Evolutionary conservation across 768 basidiomycete genomes (phyloP).

Genomic region (Hemileccinum impolitum): DNA sequence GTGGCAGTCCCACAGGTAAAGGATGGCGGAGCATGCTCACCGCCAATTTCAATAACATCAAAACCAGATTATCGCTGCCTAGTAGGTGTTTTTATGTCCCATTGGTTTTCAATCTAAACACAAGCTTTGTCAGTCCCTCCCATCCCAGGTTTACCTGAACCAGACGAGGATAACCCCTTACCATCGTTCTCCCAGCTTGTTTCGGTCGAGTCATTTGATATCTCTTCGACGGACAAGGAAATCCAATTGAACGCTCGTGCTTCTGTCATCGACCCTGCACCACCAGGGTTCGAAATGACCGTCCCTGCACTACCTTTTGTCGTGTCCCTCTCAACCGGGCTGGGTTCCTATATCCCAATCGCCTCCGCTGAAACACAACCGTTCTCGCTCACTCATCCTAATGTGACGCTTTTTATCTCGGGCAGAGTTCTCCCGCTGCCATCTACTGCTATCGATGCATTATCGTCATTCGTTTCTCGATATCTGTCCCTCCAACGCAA

Average conservation of each 20-base stretch:
- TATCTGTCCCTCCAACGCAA: constrained; percentile 60
- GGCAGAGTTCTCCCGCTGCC: constrained; percentile 58
- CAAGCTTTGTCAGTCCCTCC: constrained; percentile 48
- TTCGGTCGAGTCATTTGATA: constrained; percentile 55
- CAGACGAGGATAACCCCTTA: constrained; percentile 47
- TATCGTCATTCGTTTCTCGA: constrained; percentile 62
- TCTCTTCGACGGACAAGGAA: constrained; percentile 34
- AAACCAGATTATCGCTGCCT: constrained; percentile 45
- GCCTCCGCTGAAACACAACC: constrained; percentile 54
- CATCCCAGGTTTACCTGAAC: constrained; percentile 63
- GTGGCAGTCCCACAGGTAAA: constrained; percentile 41
- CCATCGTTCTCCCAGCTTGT: constrained; percentile 59
- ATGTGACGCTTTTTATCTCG: constrained; percentile 54
- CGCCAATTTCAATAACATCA: constrained; percentile 43
- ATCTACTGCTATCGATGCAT: constrained; percentile 34
- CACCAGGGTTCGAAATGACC: constrained; percentile 45
- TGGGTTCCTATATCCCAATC: constrained; percentile 38
- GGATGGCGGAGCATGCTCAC: constrained; percentile 47
- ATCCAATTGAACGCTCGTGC: constrained; percentile 51
- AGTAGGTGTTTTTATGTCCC: constrained; percentile 39
- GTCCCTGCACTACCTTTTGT: constrained; percentile 60
- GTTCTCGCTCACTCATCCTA: constrained; percentile 63
- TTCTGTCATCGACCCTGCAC: constrained; percentile 56
- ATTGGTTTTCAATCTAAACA: constrained; percentile 3
- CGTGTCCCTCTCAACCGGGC: constrained; percentile 44